Evolutionary conservation across 192 early-diverging fungal species (phyloP), one percentile per base, ranked within the genome.

Genomic region (Geranomyces michiganensis): DNA sequence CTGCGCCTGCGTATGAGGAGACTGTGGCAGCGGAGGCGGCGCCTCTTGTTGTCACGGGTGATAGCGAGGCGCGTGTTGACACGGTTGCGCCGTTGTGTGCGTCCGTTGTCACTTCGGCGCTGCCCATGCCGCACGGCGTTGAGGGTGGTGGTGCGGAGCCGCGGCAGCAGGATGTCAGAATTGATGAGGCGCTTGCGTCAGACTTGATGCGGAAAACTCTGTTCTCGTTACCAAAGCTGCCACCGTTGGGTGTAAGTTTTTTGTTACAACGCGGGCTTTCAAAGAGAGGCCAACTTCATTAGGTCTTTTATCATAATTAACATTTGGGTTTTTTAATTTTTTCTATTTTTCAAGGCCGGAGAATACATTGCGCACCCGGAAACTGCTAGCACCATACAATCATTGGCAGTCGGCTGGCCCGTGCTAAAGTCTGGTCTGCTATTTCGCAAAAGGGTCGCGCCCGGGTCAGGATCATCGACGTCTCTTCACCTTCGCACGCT

Each of bases 371-470:
- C 55, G 15, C 22, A 71, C 43, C 45, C 24, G 5, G 70, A 71
- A 48, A 64, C 61, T 13, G 36, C 59, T 8, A 26, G 19, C 22
- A 49, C 60, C 4, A 31, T 71, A 22, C 70, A 64, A 29, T 47
- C 43, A 2, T 49, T 63, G 19, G 19, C 47, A 10, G 36, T 30
- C 45, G 31, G 24, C 33, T 78, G 79, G 76, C 79, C 79, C 5
- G 68, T 81, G 1, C 60, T 70, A 19, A 77, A 81, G 53, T 75
- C 72, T 10, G 79, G 79, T 13, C 65, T 76, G 51, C 41, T 81
- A 4, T 68, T 81, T 24, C 76, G 79, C 13, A 67, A 74, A 22
- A 70, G 72, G 10, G 33, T 81, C n/a, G 70, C 62, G 32, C 51
- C 71, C 6, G 24, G 65, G 7, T 45, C 56, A 9, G 44, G 46